Conservation (phyloP, 495 filamentous ascomycete species). For the Aspergillus indologenus region DNA sequence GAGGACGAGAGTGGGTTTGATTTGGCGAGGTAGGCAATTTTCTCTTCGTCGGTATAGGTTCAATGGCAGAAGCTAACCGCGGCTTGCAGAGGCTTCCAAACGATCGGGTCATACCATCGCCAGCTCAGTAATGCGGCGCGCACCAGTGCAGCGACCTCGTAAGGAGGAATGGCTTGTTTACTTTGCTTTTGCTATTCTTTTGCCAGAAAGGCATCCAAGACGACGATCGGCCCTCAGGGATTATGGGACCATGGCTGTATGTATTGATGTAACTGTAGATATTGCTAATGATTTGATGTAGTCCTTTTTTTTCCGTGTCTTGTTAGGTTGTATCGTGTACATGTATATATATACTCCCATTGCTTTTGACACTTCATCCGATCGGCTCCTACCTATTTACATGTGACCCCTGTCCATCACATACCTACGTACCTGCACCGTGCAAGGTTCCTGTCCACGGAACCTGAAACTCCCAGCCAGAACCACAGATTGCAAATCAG, state of each 20-base stretch:
- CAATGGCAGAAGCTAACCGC: too few relatives aligned
- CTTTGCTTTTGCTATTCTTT: background rate
- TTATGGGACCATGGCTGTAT: background rate
- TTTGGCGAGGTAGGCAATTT: conserved; percentile 56
- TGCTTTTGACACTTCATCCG: too few relatives aligned
- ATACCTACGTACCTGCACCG: background rate
- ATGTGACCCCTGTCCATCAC: too few relatives aligned
- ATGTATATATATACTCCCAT: too few relatives aligned
- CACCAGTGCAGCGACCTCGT: conserved; percentile 29
- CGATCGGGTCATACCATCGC: conserved; percentile 65
- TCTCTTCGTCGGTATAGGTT: conserved; percentile 17
- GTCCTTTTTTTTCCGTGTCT: background rate
- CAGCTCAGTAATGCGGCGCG: conserved; percentile 47
- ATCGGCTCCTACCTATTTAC: too few relatives aligned
- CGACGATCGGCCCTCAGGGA: background rate
- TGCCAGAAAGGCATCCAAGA: background rate
- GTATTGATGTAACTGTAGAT: conserved; percentile 6
- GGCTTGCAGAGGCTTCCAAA: conserved; percentile 61
- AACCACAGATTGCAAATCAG: background rate
- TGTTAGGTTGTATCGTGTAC: too few relatives aligned
- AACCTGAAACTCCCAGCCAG: background rate
- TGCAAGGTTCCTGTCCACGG: background rate
- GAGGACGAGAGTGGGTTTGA: conserved; percentile 63
- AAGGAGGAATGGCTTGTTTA: background rate
- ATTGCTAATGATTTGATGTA: conserved; percentile 4